A percentile compares a stretch with the other conserved stretches of the same genome.
Evolutionary conservation across 1,284 basidiomycete species (phyloP).

Genomic region (Trametes sp.): DNA sequence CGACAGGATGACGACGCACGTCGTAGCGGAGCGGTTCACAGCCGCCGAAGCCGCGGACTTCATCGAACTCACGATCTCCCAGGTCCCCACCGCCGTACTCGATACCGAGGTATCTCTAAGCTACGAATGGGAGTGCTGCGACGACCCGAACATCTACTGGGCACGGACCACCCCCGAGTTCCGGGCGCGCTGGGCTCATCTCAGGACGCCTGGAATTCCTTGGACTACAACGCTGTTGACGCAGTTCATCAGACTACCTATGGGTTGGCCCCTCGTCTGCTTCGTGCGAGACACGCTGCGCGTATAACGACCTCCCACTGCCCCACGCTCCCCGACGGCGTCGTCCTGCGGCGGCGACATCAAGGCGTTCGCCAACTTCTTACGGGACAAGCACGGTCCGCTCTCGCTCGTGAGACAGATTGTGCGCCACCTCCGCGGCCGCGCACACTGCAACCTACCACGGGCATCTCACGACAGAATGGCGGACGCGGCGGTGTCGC

Average conservation of each 20-base stretch:
- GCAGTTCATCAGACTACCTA: neutral
- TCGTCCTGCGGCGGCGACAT: too few species aligned
- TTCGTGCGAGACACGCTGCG: neutral
- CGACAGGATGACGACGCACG: conserved; percentile 9
- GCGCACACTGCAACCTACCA: too few species aligned
- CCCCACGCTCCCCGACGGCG: too few species aligned
- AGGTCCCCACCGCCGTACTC: neutral
- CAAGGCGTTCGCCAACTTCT: too few species aligned
- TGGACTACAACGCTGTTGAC: neutral
- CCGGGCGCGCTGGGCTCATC: neutral
- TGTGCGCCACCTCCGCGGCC: too few species aligned
- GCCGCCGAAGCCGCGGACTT: conserved; percentile 2
- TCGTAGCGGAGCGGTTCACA: conserved; percentile 3
- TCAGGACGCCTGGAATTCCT: conserved; percentile 4
- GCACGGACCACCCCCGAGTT: neutral
- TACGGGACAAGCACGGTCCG: too few species aligned
- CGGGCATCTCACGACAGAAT: too few species aligned
- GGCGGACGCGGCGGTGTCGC: too few species aligned
- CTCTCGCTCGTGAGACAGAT: too few species aligned
- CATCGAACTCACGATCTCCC: neutral
- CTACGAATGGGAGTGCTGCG: neutral
- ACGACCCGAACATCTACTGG: conserved; percentile 7
- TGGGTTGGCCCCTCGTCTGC: neutral
- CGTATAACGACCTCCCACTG: too few species aligned
- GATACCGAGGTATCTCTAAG: neutral